These are phyloP conservation scores for Apiotrichum brassicae DNA, from an alignment of 1,284 basidiomycete species.

Conservation along the genomic window DNA sequence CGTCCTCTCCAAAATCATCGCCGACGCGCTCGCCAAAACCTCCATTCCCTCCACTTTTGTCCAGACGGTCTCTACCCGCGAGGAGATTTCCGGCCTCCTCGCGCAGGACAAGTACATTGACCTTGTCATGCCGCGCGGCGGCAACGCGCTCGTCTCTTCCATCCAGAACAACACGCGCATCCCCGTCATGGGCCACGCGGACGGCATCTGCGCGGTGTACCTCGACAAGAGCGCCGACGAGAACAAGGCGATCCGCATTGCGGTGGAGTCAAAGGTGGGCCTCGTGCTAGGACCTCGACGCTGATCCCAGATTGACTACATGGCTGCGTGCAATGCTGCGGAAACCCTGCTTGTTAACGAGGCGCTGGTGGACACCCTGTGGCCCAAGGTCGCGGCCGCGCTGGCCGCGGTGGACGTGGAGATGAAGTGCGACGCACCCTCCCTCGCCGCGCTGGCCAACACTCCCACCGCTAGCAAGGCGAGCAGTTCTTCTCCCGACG, in stretches of 20 bases:
- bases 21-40: conserved; percentile 66
- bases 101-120: conserved; percentile 88
- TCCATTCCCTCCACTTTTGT: conserved; percentile 73
- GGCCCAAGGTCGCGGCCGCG: conserved; percentile 69
- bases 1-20: conserved; percentile 71
- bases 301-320: conserved; percentile 72
- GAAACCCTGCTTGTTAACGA: conserved; percentile 87
- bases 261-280: conserved; percentile 83
- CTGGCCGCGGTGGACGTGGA: conserved; percentile 66
- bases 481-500: conserved; percentile 53
- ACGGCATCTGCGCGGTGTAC: conserved; percentile 29
- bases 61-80: conserved; percentile 87
- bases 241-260: conserved; percentile 71
- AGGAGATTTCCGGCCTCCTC: conserved; percentile 80
- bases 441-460: conserved; percentile 53
- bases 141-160: conserved; percentile 77
- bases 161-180: conserved; percentile 90
- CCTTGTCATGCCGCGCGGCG: conserved; percentile 92
- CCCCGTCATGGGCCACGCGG: conserved; percentile 98
- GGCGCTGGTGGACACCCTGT: conserved; percentile 61
- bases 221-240: conserved; percentile 64
- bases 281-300: background rate
- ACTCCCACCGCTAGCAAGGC: conserved; percentile 50
- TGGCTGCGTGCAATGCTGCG: conserved; percentile 89
- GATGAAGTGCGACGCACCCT: conserved; percentile 67